Evolutionary conservation across 495 filamentous ascomycete genomes (phyloP).

Genomic region (Chaetomium cochliodes): DNA sequence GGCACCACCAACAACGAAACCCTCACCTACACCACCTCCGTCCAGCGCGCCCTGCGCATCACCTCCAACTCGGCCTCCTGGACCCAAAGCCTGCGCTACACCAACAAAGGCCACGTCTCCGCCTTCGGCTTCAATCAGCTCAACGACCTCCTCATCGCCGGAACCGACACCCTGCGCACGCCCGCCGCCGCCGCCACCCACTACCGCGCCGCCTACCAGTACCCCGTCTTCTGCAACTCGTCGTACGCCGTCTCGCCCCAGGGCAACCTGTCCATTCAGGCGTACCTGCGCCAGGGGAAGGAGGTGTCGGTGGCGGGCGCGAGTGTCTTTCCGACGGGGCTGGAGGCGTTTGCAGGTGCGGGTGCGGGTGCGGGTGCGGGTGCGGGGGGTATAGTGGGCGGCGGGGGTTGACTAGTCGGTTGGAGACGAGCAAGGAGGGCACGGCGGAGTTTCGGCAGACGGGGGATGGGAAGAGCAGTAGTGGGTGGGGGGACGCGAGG

Average conservation of each 20-base stretch:
- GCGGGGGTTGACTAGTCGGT: slow-evolving; percentile 37
- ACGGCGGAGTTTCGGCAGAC: slow-evolving; percentile 52
- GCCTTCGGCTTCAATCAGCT: slow-evolving; percentile 59
- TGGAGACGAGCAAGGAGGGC: slow-evolving; percentile 57
- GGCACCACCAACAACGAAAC: slow-evolving; percentile 61
- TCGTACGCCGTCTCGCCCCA: slow-evolving; percentile 45
- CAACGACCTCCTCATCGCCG: slow-evolving; percentile 61
- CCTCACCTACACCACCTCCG: slow-evolving; percentile 58
- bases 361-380: no score
- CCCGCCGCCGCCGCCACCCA: not conserved
- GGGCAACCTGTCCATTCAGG: slow-evolving; percentile 60
- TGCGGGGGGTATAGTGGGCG: not conserved
- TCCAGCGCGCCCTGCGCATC: slow-evolving; percentile 56
- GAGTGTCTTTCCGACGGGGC: slow-evolving; percentile 60
- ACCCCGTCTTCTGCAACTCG: slow-evolving; percentile 62
- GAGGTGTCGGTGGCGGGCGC: slow-evolving; percentile 51
- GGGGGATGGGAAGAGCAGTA: slow-evolving; percentile 47
- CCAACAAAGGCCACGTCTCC: slow-evolving; percentile 59
- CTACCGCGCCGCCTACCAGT: slow-evolving; percentile 54
- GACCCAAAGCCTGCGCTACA: slow-evolving; percentile 61
- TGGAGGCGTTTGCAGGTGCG: slow-evolving; percentile 52
- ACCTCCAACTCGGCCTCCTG: slow-evolving; percentile 57
- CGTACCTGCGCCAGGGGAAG: slow-evolving; percentile 59
- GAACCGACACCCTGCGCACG: slow-evolving; percentile 51
- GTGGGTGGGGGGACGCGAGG: slow-evolving; percentile 52